Conservation (phyloP, 2,329 filamentous ascomycete species). For the Xylariales sp. region DNA sequence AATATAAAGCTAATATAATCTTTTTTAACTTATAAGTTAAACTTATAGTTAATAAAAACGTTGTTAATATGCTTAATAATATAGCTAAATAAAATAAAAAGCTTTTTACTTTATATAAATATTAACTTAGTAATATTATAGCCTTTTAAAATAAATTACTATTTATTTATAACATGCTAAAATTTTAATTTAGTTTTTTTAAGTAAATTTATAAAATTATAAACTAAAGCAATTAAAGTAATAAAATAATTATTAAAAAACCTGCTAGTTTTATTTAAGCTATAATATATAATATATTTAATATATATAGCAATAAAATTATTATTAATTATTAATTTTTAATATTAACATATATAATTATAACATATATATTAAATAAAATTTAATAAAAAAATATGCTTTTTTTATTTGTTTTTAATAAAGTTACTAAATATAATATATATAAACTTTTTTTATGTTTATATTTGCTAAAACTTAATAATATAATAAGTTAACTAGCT, state of each 20-base stretch:
- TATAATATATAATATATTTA: neutral
- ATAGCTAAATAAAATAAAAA: neutral
- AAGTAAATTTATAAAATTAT: neutral
- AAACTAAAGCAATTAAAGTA: neutral
- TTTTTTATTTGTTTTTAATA: constrained; percentile 8
- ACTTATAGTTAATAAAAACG: constrained; percentile 1
- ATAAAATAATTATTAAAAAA: neutral
- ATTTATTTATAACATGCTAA: neutral
- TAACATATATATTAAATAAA: neutral
- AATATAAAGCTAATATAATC: constrained; percentile 5
- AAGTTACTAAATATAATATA: constrained; percentile 1
- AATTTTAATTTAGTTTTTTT: constrained; percentile 7
- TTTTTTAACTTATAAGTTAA: neutral
- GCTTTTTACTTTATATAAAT: neutral
- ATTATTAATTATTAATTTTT: neutral
- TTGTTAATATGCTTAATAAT: neutral
- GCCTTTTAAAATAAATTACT: neutral
- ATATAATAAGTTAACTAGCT: neutral
- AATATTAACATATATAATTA: neutral
- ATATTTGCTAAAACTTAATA: constrained; percentile 8
- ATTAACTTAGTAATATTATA: neutral
- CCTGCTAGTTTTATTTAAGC: neutral
- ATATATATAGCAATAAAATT: neutral
- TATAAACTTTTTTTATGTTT: neutral
- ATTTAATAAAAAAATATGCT: neutral